Evolutionary conservation across 495 filamentous ascomycete genomes (phyloP).

Genomic region (Penicillium steckii): DNA sequence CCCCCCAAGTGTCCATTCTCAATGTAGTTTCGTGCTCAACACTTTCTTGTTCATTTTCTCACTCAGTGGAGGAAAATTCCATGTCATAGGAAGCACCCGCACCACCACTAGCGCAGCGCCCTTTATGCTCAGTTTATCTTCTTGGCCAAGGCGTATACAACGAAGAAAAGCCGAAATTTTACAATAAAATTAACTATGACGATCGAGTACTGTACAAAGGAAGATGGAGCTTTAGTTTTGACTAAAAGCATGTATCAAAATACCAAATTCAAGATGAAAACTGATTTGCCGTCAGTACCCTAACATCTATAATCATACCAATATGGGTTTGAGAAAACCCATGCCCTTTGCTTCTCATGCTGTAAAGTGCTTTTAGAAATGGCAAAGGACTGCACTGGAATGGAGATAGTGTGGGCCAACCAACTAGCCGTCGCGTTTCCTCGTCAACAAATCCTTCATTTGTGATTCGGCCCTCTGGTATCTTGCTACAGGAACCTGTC

Average conservation of each 20-base stretch:
- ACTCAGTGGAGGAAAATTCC: too few relatives aligned
- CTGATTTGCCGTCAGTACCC: slow-evolving; percentile 12
- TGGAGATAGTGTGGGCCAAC: slow-evolving; percentile 27
- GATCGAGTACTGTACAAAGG: neutral
- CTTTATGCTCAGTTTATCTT: neutral
- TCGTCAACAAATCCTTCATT: slow-evolving; percentile 48
- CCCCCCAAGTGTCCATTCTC: too few relatives aligned
- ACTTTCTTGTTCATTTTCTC: too few relatives aligned
- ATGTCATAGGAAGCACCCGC: too few relatives aligned
- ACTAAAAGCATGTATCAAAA: neutral
- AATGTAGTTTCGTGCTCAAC: too few relatives aligned
- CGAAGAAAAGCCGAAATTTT: neutral
- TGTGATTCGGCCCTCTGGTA: slow-evolving; percentile 18
- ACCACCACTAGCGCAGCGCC: too few relatives aligned
- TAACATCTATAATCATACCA: slow-evolving; percentile 44
- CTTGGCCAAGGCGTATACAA: neutral
- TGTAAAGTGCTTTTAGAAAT: slow-evolving; percentile 48
- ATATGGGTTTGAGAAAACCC: slow-evolving; percentile 51
- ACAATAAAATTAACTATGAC: neutral
- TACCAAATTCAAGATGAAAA: slow-evolving; percentile 3
- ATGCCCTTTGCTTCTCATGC: slow-evolving; percentile 48
- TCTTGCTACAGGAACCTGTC: slow-evolving; percentile 11
- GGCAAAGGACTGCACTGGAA: slow-evolving; percentile 46
- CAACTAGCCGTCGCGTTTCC: slow-evolving; percentile 9
- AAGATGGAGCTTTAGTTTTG: neutral